Evolutionary conservation across 1,284 basidiomycete genomes (phyloP).

Genomic region (Clitocybe nebularis): DNA sequence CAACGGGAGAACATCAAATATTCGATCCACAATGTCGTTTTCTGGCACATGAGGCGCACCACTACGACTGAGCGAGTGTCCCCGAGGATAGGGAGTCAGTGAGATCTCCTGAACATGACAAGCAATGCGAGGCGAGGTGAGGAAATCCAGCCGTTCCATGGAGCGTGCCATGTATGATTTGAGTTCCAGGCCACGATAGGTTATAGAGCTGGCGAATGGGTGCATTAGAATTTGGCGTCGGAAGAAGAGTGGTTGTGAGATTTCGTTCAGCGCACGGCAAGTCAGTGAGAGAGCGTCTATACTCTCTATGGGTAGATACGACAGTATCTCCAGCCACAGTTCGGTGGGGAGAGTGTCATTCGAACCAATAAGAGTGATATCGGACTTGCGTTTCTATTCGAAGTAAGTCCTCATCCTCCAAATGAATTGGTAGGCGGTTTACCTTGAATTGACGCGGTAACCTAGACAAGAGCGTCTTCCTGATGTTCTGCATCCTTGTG

Average conservation of each 20-base stretch:
- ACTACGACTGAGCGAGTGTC: constrained; percentile 7
- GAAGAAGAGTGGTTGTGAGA: constrained; percentile 12
- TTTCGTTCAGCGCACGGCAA: constrained; percentile 8
- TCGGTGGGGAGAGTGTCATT: constrained; percentile 9
- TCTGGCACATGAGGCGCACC: constrained; percentile 11
- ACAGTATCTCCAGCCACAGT: constrained; percentile 11
- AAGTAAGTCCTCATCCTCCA: no score
- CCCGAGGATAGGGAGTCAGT: constrained; percentile 9
- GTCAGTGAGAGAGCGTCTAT: constrained; percentile 9
- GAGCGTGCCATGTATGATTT: constrained; percentile 9
- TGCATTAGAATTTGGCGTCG: constrained; percentile 5
- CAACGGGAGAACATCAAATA: constrained; percentile 8
- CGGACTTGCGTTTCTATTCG: neutral
- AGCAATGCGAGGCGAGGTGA: constrained; percentile 13
- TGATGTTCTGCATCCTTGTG: no score
- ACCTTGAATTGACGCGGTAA: no score
- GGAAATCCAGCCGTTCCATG: constrained; percentile 10
- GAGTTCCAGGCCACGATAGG: constrained; percentile 9
- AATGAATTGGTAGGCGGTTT: no score
- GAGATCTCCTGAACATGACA: constrained; percentile 8
- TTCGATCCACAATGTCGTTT: constrained; percentile 11
- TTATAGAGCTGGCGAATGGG: constrained; percentile 11
- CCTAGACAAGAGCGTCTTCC: no score
- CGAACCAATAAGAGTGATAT: no score
- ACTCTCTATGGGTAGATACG: constrained; percentile 1